Conservation (phyloP, 768 basidiomycete genomes). For the Scleroderma citrinum region DNA sequence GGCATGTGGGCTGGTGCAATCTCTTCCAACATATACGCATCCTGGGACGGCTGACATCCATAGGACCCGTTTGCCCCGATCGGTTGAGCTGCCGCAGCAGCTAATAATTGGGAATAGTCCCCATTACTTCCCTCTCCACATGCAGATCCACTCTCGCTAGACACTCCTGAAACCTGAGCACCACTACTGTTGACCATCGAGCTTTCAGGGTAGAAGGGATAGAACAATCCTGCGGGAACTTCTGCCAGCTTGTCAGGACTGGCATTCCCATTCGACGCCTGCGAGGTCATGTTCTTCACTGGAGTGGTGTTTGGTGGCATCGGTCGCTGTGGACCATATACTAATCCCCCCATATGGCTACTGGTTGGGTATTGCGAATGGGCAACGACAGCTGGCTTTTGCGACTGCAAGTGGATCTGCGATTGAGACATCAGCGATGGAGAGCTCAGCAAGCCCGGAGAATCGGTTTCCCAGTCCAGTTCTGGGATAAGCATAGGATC, state of each 20-base stretch:
- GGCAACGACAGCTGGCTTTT: conserved; percentile 32
- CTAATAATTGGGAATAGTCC: conserved; percentile 52
- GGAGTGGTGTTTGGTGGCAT: conserved; percentile 25
- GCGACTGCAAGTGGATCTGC: conserved; percentile 19
- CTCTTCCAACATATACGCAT: conserved; percentile 68
- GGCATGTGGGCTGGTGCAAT: conserved; percentile 37
- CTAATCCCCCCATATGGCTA: conserved; percentile 12
- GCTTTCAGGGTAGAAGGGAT: conserved; percentile 70
- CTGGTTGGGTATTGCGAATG: conserved; percentile 31
- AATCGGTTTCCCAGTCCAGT: conserved; percentile 42
- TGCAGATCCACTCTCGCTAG: conserved; percentile 14
- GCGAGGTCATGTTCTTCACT: conserved; percentile 17
- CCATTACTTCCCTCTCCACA: conserved; percentile 14
- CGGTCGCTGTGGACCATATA: conserved; percentile 25
- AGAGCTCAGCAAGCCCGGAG: conserved; percentile 16
- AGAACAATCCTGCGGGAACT: conserved; percentile 65
- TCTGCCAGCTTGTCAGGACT: conserved; percentile 46
- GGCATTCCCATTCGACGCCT: conserved; percentile 18
- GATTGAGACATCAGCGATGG: conserved; percentile 21
- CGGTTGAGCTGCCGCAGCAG: conserved; percentile 52
- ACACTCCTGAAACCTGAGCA: conserved; percentile 11
- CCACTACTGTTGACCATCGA: conserved; percentile 20
- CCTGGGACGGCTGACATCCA: conserved; percentile 50
- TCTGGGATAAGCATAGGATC: conserved; percentile 40
- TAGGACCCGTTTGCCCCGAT: conserved; percentile 46